Base-by-base conservation (phyloP, 2,329 filamentous ascomycete species). In the Didymella exigua region DNA sequence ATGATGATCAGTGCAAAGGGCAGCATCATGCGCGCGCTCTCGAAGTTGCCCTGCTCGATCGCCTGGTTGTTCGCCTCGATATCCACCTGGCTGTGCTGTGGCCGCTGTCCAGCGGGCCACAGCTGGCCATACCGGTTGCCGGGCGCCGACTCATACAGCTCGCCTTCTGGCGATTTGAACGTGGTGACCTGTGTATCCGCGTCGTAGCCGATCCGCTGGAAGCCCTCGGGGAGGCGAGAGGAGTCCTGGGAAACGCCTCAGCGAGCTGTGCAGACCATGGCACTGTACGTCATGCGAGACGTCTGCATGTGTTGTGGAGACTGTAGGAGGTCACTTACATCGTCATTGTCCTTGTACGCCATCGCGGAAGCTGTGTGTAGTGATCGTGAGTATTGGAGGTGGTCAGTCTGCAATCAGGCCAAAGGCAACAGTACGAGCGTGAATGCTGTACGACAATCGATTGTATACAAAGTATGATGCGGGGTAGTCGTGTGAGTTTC, bases 1-100 rank as follows among this genome's bases (percentile, higher is more conserved):
- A 82, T 74, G 48, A 84, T 76, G 30, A 86, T 68, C 56, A 85
- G 69, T 49, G 82, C 82, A 70, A 85, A 86, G 65, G 85, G 85
- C 64, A 86, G 75, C 59, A 86, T 73, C n/a, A 78, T 76, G 26
- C 83, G 77, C 78, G 83, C 81, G 5, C 83, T 80, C 27, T 73
- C 71, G 33, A 68, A 46, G 42, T 74, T 60, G 57, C 59, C 48
- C 14, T 50, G 53, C 42, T 65, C 54, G 16, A 72, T 55, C 16
- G 48, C 37, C 21, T 45, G 49, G 47, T 71, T 63, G 45, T 61
- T 63, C 10, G 45, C 44, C 41, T 61, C 64, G 23, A 66, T 53
- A 23, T 69, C 67, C 14, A 37, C 54, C 21, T 56, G 31, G 27
- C 49, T 56, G 33, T 43, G 54, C 19, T 48, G 45, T 9, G 62